These are phyloP conservation scores for Verticillium nonalfalfae DNA, from an alignment of 2,329 filamentous ascomycete species.

Conservation along the genomic window DNA sequence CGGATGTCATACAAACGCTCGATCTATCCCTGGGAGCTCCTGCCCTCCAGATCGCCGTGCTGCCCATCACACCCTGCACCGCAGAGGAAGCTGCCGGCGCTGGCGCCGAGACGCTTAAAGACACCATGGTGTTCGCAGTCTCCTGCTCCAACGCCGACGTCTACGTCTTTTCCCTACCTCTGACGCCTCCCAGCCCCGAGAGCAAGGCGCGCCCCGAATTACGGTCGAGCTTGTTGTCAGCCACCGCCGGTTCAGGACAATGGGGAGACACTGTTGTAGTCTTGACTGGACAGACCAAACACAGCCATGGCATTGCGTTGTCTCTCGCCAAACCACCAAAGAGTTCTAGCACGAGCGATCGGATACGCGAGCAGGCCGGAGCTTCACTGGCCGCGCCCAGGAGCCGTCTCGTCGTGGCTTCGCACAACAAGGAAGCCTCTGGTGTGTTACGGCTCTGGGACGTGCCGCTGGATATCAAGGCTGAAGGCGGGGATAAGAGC, in stretches of 20 bases:
- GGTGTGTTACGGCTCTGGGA: constrained; percentile 55
- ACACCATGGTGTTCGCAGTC: constrained; percentile 55
- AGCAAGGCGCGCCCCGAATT: constrained; percentile 52
- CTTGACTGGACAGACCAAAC: constrained; percentile 45
- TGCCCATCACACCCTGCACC: constrained; percentile 43
- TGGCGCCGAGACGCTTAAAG: constrained; percentile 41
- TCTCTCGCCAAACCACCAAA: constrained; percentile 38
- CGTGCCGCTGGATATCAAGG: constrained; percentile 39
- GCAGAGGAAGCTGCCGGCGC: constrained; percentile 42
- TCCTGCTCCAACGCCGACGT: constrained; percentile 52
- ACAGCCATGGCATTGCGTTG: constrained; percentile 50
- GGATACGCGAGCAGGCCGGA: constrained; percentile 6
- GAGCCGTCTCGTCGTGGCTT: constrained; percentile 48
- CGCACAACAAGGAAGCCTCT: constrained; percentile 52
- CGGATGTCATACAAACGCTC: constrained; percentile 52
- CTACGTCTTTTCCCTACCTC: constrained; percentile 51
- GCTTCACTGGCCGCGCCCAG: constrained; percentile 4
- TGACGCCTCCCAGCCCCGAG: constrained; percentile 54
- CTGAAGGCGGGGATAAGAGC: constrained; percentile 17
- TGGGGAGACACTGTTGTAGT: constrained; percentile 55
- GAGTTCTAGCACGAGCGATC: constrained; percentile 10
- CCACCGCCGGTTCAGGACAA: constrained; percentile 51
- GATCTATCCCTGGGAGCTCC: constrained; percentile 54
- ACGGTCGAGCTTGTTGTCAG: constrained; percentile 41
- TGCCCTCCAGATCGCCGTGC: constrained; percentile 48